These are phyloP conservation scores for Byssoonygena ceratinophila DNA, from an alignment of 2,329 filamentous ascomycete species.

Conservation along the genomic window DNA sequence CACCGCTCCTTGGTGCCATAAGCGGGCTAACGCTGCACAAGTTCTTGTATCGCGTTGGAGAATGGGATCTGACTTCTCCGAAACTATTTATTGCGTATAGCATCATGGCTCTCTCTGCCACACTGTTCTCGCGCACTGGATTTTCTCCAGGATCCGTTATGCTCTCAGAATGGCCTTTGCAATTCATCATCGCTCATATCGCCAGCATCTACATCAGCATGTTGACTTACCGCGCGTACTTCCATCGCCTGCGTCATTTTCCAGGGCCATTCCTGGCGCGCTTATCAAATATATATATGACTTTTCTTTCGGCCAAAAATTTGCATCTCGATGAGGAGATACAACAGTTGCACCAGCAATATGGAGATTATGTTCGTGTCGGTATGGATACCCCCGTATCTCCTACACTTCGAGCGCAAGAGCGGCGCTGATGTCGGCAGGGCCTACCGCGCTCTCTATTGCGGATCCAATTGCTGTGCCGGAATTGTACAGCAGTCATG, in stretches of 20 bases:
- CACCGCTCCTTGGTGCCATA: not conserved
- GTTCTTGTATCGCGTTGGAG: not conserved
- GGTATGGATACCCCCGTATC: not conserved
- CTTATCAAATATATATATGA: slow-evolving; percentile 20
- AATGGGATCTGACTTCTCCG: slow-evolving; percentile 1
- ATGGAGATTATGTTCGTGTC: slow-evolving; percentile 25
- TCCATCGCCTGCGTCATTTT: slow-evolving; percentile 22
- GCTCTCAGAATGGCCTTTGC: not conserved
- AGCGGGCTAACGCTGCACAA: not conserved
- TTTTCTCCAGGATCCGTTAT: not conserved
- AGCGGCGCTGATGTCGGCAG: not conserved
- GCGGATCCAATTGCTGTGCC: slow-evolving; percentile 12
- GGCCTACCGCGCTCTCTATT: slow-evolving; percentile 17
- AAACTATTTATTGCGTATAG: not conserved
- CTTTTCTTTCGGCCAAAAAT: slow-evolving; percentile 8
- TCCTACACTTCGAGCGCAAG: not conserved
- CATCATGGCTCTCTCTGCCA: not conserved
- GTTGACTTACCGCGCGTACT: slow-evolving; percentile 21
- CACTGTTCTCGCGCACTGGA: not conserved
- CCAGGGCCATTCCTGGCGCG: slow-evolving; percentile 22
- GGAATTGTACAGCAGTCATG: slow-evolving; percentile 15
- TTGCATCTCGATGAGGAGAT: slow-evolving; percentile 10
- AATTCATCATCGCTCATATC: not conserved
- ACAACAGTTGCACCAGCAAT: slow-evolving; percentile 19
- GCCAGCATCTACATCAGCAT: slow-evolving; percentile 19